These are phyloP conservation scores for Cladosporium austrohemisphaericum DNA, from an alignment of 2,329 filamentous ascomycete genomes.

Conservation along the genomic window DNA sequence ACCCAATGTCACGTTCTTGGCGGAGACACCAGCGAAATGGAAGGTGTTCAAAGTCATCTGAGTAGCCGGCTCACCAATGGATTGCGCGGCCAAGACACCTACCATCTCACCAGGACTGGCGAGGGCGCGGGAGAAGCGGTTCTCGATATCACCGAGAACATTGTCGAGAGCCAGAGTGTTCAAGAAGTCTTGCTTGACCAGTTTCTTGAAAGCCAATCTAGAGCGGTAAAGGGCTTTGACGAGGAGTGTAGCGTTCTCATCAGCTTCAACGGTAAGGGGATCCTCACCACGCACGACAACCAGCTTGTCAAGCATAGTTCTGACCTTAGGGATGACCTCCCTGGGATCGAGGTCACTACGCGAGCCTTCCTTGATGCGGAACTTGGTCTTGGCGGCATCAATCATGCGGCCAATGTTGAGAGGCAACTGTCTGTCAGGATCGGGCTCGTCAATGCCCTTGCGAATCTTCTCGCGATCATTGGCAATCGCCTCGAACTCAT, in stretches of 20 bases:
- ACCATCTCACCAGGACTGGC: slow-evolving; percentile 98
- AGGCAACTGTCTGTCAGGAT: slow-evolving; percentile 85
- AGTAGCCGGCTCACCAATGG: slow-evolving; percentile 95
- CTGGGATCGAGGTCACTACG: slow-evolving; percentile 86
- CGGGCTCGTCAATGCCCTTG: slow-evolving; percentile 65
- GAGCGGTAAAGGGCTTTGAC: slow-evolving; percentile 92
- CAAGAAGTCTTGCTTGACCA: slow-evolving; percentile 79
- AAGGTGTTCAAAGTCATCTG: slow-evolving; percentile 99
- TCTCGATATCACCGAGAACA: slow-evolving; percentile 85
- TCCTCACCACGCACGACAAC: slow-evolving; percentile 84
- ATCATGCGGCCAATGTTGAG: slow-evolving; percentile 90
- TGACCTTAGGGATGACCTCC: slow-evolving; percentile 78
- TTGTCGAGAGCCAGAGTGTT: slow-evolving; percentile 92
- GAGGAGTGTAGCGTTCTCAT: slow-evolving; percentile 80
- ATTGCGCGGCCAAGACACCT: slow-evolving; percentile 93
- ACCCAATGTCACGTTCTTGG: slow-evolving; percentile 99
- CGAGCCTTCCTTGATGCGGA: slow-evolving; percentile 80
- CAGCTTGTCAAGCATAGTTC: slow-evolving; percentile 69
- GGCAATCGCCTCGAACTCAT: slow-evolving; percentile 76
- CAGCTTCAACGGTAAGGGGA: slow-evolving; percentile 76
- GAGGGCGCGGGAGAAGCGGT: slow-evolving; percentile 76
- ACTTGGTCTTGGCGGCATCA: slow-evolving; percentile 82
- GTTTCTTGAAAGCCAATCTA: slow-evolving; percentile 83
- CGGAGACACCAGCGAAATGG: slow-evolving; percentile 99
- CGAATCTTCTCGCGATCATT: slow-evolving; percentile 75